phyloP scores from a whole-genome alignment of 768 basidiomycete species.

The Roridomyces roridus region DNA sequence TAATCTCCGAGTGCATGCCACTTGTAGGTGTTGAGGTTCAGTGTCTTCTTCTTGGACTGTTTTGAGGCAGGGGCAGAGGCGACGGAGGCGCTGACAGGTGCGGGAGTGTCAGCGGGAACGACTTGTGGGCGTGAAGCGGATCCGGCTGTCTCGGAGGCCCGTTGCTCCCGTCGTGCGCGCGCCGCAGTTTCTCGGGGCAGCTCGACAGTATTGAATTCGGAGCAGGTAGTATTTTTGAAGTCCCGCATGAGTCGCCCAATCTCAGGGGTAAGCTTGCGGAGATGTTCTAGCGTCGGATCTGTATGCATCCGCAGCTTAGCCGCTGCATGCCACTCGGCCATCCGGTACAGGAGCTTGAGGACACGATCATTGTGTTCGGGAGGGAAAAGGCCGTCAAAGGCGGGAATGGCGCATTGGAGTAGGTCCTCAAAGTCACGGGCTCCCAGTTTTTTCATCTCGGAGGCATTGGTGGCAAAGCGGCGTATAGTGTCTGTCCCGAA shows the following conservation, averaged over 20 bases:
- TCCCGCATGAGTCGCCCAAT: constrained; percentile 32
- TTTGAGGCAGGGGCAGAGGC: neutral
- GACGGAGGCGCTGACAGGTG: neutral
- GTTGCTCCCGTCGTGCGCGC: constrained; percentile 12
- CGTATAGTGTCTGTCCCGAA: constrained; percentile 32
- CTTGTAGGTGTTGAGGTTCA: constrained; percentile 36
- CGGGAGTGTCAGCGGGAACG: neutral
- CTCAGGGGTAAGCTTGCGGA: constrained; percentile 25
- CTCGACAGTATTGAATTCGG: constrained; percentile 32
- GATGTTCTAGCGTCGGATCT: constrained; percentile 32
- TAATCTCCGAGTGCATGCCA: constrained; percentile 34
- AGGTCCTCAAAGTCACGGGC: constrained; percentile 40
- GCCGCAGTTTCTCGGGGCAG: constrained; percentile 33
- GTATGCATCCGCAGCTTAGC: constrained; percentile 46
- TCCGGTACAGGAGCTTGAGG: constrained; percentile 33
- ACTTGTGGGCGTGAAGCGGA: neutral
- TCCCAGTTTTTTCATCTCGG: constrained; percentile 32
- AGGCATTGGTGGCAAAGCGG: constrained; percentile 29
- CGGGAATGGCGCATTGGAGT: constrained; percentile 40
- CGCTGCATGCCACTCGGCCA: constrained; percentile 40
- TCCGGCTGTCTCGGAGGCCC: neutral
- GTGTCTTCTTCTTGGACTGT: constrained; percentile 13
- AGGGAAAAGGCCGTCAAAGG: constrained; percentile 38
- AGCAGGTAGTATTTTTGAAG: constrained; percentile 35
- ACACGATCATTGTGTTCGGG: constrained; percentile 28